Conservation (phyloP, 371 early-diverging fungal species). For the Mucor sp. region DNA sequence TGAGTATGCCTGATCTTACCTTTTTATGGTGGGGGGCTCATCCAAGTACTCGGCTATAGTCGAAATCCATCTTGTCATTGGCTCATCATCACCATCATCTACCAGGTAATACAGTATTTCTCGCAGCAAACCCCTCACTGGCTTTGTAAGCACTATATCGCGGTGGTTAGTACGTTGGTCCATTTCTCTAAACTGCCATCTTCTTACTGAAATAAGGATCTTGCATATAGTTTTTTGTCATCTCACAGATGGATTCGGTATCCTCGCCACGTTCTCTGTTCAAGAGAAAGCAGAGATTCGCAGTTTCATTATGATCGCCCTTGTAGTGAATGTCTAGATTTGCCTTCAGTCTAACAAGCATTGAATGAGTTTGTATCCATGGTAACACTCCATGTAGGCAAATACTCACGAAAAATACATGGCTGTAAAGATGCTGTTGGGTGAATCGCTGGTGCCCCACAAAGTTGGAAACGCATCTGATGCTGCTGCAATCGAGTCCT, state of each 20-base stretch:
- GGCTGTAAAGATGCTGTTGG: constrained; percentile 13
- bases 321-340: constrained; percentile 21
- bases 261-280: constrained; percentile 17
- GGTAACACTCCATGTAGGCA: not conserved
- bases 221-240: constrained; percentile 2
- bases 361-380: not conserved
- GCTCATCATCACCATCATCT: constrained; percentile 12
- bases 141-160: constrained; percentile 24
- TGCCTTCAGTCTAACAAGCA: constrained; percentile 19
- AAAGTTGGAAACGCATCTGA: constrained; percentile 22
- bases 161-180: not conserved
- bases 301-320: constrained; percentile 9
- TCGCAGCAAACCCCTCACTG: constrained; percentile 14
- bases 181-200: not conserved
- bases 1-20: not conserved
- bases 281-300: constrained; percentile 12
- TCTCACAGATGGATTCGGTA: not conserved
- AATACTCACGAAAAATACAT: constrained; percentile 17
- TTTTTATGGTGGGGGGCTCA: not conserved
- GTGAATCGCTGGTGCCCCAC: constrained; percentile 13
- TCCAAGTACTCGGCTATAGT: not conserved
- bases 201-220: constrained; percentile 23
- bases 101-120: constrained; percentile 21
- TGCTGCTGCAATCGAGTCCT: constrained; percentile 16
- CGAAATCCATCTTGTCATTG: constrained; percentile 13